These are phyloP conservation scores for Cornus kousa DNA, from an alignment of 148 eudicot genomes.

Conservation along the genomic window DNA sequence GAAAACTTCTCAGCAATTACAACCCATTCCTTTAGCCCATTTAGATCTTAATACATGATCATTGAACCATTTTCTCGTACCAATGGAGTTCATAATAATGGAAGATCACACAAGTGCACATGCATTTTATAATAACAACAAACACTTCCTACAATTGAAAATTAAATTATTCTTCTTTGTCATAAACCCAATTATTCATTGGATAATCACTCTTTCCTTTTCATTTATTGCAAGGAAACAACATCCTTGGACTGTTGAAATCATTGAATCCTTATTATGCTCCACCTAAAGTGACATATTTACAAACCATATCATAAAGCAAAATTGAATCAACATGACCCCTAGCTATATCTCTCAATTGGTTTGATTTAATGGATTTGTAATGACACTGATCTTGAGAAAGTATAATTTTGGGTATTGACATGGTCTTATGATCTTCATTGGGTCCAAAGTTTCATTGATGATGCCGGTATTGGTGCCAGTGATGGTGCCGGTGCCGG, in stretches of 20 bases:
- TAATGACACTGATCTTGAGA: neutral
- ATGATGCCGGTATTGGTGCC: constrained; percentile 10
- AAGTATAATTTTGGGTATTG: neutral
- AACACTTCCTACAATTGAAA: no score
- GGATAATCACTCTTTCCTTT: no score
- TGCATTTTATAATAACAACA: neutral
- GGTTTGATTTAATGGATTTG: neutral
- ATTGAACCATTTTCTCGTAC: no score
- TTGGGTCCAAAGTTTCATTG: neutral
- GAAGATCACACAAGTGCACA: neutral
- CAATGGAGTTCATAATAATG: no score
- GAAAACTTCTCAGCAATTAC: no score
- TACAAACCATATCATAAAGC: neutral
- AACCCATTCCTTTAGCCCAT: no score
- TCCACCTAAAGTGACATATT: neutral
- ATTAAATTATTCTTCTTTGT: no score
- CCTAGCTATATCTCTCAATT: neutral
- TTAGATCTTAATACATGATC: no score
- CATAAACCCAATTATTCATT: no score
- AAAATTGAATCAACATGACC: neutral
- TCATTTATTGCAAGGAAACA: no score
- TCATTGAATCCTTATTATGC: neutral
- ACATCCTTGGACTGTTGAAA: no score
- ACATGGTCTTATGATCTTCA: neutral
- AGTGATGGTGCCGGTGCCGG: constrained; percentile 22